Base-by-base conservation (phyloP, 169 alveolate genomes). In the Plasmodium inui region DNA sequence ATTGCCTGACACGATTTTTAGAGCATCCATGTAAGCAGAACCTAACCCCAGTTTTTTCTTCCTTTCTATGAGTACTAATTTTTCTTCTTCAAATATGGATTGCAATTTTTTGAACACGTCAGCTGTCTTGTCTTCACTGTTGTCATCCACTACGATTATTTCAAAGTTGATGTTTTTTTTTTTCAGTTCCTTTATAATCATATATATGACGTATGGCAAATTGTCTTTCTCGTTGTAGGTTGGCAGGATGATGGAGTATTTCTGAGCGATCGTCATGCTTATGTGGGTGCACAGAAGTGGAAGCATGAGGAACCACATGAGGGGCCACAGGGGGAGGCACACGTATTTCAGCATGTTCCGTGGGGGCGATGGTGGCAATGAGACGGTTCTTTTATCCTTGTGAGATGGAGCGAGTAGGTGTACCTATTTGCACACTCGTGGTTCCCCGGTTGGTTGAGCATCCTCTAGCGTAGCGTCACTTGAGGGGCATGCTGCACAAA, bases 11-110 rank as follows among this genome's bases (percentile, higher is more conserved):
- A 99, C 98, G 55, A 93, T 79, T 90, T 97, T 96, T 44, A 98
- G 94, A 0, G 99, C 99, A 93, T 98, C 99, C 92, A 97, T 97
- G 94, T 99, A 99, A 3, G 99, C 99, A 72, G 99, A 95, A 39
- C 99, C 99, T 55, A 99, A 97, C 17, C 99, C 99, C 32, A 98
- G 81, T 95, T 99, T 99, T 28, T 99, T 99, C 19, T 98, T 98
- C 84, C 99, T 93, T 50, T 96, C 93, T 55, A 88, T 9, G 61
- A 88, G 32, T 39, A 96, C 97, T 37, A 98, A 93, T 86, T 97
- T 96, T 96, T 95, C 94, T 32, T 67, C 73, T 79, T 70, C 39
- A 70, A 80, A 83, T 72, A 83, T 76, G 7, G 70, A 46, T 71
- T 95, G 93, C 10, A 81, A 53, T 71, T 79, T 80, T 81, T 67